Evolutionary conservation across 345 rosid genomes (phyloP).

Genomic region (Pistacia atlantica): DNA sequence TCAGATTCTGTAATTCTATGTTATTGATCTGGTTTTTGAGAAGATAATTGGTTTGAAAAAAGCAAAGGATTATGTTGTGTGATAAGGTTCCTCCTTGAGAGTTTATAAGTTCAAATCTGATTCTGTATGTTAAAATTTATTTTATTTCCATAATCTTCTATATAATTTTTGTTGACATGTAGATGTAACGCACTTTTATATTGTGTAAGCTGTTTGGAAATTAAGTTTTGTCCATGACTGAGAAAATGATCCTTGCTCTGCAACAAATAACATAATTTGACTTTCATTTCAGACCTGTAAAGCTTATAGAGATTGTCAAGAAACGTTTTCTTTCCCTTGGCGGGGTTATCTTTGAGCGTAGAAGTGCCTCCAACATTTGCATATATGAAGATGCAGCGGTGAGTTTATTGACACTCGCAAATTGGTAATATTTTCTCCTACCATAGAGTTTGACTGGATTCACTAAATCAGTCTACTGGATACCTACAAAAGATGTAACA

Average conservation of each 20-base stretch:
- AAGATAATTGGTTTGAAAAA: not conserved
- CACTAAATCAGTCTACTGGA: not conserved
- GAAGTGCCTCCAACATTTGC: slow-evolving; percentile 60
- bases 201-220: not conserved
- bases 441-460: slow-evolving; percentile 4
- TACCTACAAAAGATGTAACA: not conserved
- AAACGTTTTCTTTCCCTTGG: slow-evolving; percentile 74
- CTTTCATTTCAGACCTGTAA: slow-evolving; percentile 64
- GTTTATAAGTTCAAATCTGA: not conserved
- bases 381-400: slow-evolving; percentile 77
- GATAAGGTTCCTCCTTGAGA: not conserved
- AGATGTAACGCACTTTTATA: not conserved
- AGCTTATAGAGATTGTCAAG: slow-evolving; percentile 82
- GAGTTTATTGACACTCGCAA: slow-evolving; percentile 31
- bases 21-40: not conserved
- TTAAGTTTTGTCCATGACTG: not conserved
- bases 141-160: not conserved
- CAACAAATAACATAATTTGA: slow-evolving; percentile 13
- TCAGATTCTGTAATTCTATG: not conserved
- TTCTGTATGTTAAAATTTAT: not conserved
- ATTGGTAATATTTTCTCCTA: slow-evolving; percentile 12
- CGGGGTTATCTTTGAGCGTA: slow-evolving; percentile 81
- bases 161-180: not conserved
- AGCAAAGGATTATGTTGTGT: not conserved
- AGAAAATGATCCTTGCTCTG: slow-evolving; percentile 11